Percentiles rank a stretch among this genome's conserved stretches.
Conservation (phyloP, 169 alveolate species). For the Cryptosporidium andersoni region DNA sequence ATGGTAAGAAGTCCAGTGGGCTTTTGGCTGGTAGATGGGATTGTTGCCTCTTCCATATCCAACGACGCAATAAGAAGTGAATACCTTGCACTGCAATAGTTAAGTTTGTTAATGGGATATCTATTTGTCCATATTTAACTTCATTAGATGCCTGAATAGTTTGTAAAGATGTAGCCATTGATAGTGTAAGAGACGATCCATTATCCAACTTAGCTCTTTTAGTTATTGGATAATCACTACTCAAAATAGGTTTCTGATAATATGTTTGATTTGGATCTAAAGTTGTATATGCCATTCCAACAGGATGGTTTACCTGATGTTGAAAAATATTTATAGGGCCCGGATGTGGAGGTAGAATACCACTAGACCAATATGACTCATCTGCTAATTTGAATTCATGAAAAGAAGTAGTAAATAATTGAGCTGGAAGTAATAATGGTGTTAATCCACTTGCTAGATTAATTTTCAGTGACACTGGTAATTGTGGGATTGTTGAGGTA, state of each 20-base stretch:
- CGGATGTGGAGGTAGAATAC: constrained; percentile 36
- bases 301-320: background rate
- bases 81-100: constrained; percentile 65
- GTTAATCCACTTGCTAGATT: constrained; percentile 40
- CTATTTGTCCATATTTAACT: constrained; percentile 11
- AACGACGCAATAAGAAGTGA: constrained; percentile 50
- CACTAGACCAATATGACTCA: constrained; percentile 65
- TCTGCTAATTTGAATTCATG: constrained; percentile 56
- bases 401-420: constrained; percentile 36
- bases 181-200: constrained; percentile 7
- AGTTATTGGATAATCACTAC: background rate
- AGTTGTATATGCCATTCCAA: background rate
- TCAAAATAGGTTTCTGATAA: too few species aligned
- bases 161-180: background rate
- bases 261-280: background rate
- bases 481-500: constrained; percentile 36
- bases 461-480: constrained; percentile 37
- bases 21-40: constrained; percentile 56
- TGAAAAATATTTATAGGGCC: background rate
- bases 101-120: constrained; percentile 47
- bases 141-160: constrained; percentile 7
- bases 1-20: constrained; percentile 54
- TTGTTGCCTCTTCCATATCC: constrained; percentile 51
- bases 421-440: constrained; percentile 71
- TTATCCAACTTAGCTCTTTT: background rate